Conservation (phyloP, 192 early-diverging fungal species). For the Spizellomyces punctatus region DNA sequence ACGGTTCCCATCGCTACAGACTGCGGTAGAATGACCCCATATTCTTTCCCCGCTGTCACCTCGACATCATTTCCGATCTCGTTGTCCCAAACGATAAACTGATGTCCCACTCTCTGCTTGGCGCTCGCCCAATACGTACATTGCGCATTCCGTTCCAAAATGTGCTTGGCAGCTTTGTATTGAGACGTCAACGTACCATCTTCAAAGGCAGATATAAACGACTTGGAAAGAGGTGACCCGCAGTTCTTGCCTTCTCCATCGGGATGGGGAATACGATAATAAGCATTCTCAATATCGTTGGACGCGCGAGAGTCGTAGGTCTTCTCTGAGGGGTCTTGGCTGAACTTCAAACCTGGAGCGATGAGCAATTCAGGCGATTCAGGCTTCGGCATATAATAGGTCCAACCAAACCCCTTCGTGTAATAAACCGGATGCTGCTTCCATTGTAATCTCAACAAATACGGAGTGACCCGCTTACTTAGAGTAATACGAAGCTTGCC, state of each 20-base stretch:
- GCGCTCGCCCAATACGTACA: conserved; percentile 92
- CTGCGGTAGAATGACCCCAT: conserved; percentile 87
- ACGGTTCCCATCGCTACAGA: conserved; percentile 93
- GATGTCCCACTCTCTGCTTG: conserved; percentile 74
- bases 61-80: not conserved
- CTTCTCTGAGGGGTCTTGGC: conserved; percentile 42
- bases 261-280: conserved; percentile 84
- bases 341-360: conserved; percentile 31
- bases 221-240: conserved; percentile 86
- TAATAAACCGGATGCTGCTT: conserved; percentile 76
- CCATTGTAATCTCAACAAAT: conserved; percentile 85
- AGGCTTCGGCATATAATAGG: conserved; percentile 59
- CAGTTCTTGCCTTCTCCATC: conserved; percentile 77
- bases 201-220: conserved; percentile 79
- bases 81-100: conserved; percentile 83
- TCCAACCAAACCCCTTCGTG: conserved; percentile 75
- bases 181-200: conserved; percentile 75
- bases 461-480: conserved; percentile 74
- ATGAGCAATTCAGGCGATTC: not conserved
- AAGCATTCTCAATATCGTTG: conserved; percentile 36
- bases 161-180: conserved; percentile 71
- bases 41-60: conserved; percentile 12
- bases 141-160: conserved; percentile 72
- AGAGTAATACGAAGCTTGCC: conserved; percentile 66
- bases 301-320: conserved; percentile 49